A percentile compares a stretch with the other conserved stretches of the same genome.
Conservation (phyloP, 768 basidiomycete genomes). For the Boletus tomentosulus region DNA sequence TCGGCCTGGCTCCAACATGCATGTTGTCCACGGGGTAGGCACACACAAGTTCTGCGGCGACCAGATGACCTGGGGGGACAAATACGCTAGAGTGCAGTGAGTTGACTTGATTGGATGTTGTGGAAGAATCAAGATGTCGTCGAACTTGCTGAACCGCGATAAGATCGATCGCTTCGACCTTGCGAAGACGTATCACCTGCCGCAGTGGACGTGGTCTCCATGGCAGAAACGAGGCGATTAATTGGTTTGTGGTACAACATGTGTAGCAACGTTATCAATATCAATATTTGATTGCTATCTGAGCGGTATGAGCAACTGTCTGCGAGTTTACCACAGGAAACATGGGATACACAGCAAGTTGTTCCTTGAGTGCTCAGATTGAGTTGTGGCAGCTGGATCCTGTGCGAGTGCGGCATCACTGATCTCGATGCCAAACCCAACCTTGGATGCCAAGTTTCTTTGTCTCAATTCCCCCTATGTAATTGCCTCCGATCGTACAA, state of each 20-base stretch:
- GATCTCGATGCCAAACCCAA: too few relatives aligned
- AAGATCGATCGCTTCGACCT: background rate
- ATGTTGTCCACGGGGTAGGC: conserved; percentile 2
- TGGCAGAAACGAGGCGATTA: background rate
- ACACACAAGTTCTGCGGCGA: background rate
- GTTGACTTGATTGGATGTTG: background rate
- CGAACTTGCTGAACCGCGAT: background rate
- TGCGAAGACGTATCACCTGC: background rate
- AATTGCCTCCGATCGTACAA: background rate
- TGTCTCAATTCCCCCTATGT: background rate
- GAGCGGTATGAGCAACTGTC: background rate
- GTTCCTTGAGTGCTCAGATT: background rate
- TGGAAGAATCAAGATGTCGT: background rate
- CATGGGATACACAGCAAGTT: background rate
- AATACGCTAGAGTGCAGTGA: background rate
- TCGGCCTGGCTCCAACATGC: background rate
- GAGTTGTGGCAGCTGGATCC: conserved; percentile 3
- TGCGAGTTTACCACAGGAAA: background rate
- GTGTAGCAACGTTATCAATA: background rate
- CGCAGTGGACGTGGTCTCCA: background rate
- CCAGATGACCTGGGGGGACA: background rate
- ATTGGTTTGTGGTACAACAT: background rate
- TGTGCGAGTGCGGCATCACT: background rate
- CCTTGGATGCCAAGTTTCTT: background rate
- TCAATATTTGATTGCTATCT: background rate